Evolutionary conservation across 2,329 filamentous ascomycete genomes (phyloP), one percentile per base, ranked within the genome.

Genomic region (Neocucurbitaria cava): DNA sequence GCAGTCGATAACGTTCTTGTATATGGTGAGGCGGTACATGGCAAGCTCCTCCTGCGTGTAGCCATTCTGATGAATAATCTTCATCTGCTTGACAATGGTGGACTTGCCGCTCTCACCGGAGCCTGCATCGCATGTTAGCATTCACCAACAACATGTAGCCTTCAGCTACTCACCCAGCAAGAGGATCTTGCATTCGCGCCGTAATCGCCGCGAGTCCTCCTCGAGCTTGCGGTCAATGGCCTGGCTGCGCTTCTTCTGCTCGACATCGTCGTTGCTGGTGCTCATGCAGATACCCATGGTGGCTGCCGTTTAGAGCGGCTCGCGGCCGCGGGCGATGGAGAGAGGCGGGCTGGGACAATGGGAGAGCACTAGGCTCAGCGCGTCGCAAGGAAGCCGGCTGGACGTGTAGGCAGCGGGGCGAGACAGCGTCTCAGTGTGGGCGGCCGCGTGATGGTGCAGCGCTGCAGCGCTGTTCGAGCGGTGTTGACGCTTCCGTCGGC

Each of bases 31-130:
- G 55, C 95, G 90, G 81, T 98, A 98, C 74, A 96, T 89, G 70
- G 90, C 90, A 45, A 98, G 84, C 78, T 99, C 95, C 69, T 98
- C 94, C 65, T 92, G 87, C 10, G 91, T 93, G 78, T 99, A 99
- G 57, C 95, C 95, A 79, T 97, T 96, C 70, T 98, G 89, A 74
- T 99, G 95, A 72, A 99, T 98, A 69, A 99, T 99, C 80, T 98
- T 99, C 95, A 99, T 99, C 83, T 99, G 95, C 79, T 99, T 99
- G 66, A 99, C 95, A 70, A 99, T 98, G 9, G 95, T 99, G 54
- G 95, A 98, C 80, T 99, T 99, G 66, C 95, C 95, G 78, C 94
- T 98, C 81, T 99, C 95, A 64, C 95, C 95, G 63, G 95, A 98
- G 64, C 95, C 95, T 97, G 75, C 44, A 56, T 46, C 28, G 51